These are phyloP conservation scores for Mortierella sp. DNA, from an alignment of 371 early-diverging fungal genomes.

Conservation along the genomic window DNA sequence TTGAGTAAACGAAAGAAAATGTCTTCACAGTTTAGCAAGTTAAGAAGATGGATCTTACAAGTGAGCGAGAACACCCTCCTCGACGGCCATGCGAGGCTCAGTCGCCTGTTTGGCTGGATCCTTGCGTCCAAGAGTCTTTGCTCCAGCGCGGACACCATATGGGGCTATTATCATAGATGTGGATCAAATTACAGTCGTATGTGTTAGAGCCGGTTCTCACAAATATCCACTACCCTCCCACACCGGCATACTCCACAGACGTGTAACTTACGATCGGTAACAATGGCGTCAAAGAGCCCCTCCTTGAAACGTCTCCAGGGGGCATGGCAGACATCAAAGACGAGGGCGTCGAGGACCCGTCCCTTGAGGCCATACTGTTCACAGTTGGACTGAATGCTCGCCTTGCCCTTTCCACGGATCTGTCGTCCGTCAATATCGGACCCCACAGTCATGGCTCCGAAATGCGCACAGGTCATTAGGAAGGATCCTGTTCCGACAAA, in stretches of 20 bases:
- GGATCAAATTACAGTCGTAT: neutral
- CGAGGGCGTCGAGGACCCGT: conserved; percentile 84
- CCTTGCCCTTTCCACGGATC: conserved; percentile 89
- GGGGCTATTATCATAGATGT: conserved; percentile 72
- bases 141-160: conserved; percentile 98
- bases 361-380: conserved; percentile 84
- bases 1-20: neutral
- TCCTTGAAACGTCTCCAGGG: conserved; percentile 82
- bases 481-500: conserved; percentile 98
- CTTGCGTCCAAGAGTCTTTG: conserved; percentile 89
- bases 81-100: conserved; percentile 64
- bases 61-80: conserved; percentile 74
- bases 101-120: conserved; percentile 68
- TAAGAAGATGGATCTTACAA: conserved; percentile 45
- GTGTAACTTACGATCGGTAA: conserved; percentile 74
- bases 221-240: neutral
- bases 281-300: conserved; percentile 85
- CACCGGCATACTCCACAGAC: neutral
- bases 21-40: neutral
- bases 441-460: conserved; percentile 93
- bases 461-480: conserved; percentile 91
- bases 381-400: conserved; percentile 81
- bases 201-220: neutral
- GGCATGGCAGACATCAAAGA: conserved; percentile 91
- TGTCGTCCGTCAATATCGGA: conserved; percentile 98